Conservation (phyloP, 495 filamentous ascomycete genomes). For the Trichocladium uniseriatum region DNA sequence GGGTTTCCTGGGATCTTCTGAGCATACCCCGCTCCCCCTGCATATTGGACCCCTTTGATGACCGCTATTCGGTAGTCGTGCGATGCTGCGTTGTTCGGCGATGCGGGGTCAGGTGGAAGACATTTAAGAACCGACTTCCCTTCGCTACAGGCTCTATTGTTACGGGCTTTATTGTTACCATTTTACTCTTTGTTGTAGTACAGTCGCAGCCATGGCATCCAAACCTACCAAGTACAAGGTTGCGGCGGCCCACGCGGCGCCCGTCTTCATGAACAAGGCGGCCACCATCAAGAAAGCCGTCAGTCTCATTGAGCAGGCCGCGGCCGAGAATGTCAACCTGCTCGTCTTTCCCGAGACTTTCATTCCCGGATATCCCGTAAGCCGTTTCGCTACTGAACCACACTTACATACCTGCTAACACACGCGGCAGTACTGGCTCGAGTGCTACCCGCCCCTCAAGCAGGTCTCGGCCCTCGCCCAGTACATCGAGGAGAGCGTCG, state of each 20-base stretch:
- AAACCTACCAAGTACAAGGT: slow-evolving; percentile 24
- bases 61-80: no score
- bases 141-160: no score
- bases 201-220: not conserved
- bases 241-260: slow-evolving; percentile 28
- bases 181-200: no score
- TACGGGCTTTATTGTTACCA: no score
- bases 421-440: slow-evolving; percentile 25
- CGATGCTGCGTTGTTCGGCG: no score
- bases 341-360: slow-evolving; percentile 32
- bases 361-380: slow-evolving; percentile 26
- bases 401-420: not conserved
- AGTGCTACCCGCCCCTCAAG: slow-evolving; percentile 25
- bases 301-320: slow-evolving; percentile 22
- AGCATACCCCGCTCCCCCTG: no score
- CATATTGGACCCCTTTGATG: no score
- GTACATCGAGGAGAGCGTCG: slow-evolving; percentile 29
- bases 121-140: no score
- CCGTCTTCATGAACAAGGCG: slow-evolving; percentile 29
- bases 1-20: no score
- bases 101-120: no score
- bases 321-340: slow-evolving; percentile 20
- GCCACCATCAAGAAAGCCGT: slow-evolving; percentile 25
- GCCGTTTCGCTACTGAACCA: not conserved
- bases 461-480: slow-evolving; percentile 19